A percentile compares a stretch with the other conserved stretches of the same genome.
Conservation (phyloP, 352 stramenopile genomes). For the Globisporangium ultimum region DNA sequence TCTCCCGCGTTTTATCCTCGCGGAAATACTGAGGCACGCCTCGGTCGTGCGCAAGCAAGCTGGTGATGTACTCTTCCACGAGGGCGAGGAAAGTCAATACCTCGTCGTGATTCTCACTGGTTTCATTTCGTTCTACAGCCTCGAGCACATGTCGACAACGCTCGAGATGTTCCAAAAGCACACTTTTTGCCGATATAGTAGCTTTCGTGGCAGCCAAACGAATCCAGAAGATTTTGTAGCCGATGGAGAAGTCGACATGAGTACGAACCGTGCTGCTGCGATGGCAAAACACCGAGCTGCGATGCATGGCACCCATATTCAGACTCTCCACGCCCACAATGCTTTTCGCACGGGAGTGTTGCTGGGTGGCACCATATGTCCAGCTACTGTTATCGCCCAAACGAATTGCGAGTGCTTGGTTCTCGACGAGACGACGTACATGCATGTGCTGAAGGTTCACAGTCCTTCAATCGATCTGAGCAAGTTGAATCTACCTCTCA, state of each 20-base stretch:
- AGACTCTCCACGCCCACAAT: conserved; percentile 47
- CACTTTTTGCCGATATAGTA: conserved; percentile 43
- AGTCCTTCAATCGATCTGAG: conserved; percentile 29
- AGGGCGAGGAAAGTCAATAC: conserved; percentile 25
- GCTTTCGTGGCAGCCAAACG: conserved; percentile 28
- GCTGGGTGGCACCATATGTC: conserved; percentile 29
- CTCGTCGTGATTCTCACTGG: conserved; percentile 49
- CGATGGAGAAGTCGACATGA: not conserved
- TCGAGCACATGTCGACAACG: conserved; percentile 53
- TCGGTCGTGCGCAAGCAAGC: conserved; percentile 33
- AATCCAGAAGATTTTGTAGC: conserved; percentile 28
- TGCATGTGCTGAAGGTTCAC: conserved; percentile 32
- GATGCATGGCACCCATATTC: conserved; percentile 54
- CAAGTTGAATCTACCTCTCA: not conserved
- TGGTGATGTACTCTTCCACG: conserved; percentile 55
- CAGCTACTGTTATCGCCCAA: conserved; percentile 49
- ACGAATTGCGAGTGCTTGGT: conserved; percentile 52
- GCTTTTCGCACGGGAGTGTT: conserved; percentile 57
- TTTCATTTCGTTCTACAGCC: conserved; percentile 57
- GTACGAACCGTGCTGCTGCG: conserved; percentile 4
- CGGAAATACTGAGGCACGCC: conserved; percentile 29
- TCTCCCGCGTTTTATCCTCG: conserved; percentile 37
- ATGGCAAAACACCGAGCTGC: conserved; percentile 27
- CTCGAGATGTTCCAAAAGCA: conserved; percentile 64
- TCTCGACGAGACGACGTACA: conserved; percentile 43